Conservation (phyloP, 306 rosid genomes). For the Lotus japonicus region DNA sequence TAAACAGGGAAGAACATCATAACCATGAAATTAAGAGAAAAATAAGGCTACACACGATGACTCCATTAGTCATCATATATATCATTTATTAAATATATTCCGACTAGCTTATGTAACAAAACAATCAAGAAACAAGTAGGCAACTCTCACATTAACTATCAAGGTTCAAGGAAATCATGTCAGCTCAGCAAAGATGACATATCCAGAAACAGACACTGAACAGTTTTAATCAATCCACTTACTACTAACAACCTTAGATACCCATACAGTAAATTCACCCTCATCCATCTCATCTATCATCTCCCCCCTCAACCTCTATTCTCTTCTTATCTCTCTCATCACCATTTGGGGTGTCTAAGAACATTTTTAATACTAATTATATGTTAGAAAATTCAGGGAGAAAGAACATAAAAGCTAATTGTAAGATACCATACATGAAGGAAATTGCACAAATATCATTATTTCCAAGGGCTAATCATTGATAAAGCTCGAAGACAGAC, state of each 20-base stretch:
- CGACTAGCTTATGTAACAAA: background rate
- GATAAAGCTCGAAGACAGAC: constrained; percentile 33
- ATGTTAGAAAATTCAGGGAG: background rate
- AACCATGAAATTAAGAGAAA: background rate
- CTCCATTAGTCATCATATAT: constrained; percentile 6
- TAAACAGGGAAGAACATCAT: background rate
- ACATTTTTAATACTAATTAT: background rate
- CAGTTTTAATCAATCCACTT: background rate
- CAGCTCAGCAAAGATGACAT: background rate
- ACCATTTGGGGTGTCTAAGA: too few species aligned
- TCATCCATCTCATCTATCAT: too few species aligned
- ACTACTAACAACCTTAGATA: background rate
- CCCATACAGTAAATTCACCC: too few species aligned
- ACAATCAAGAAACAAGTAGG: background rate
- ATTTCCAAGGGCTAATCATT: background rate
- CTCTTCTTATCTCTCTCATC: too few species aligned
- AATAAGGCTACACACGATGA: background rate
- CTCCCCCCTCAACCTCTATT: too few species aligned
- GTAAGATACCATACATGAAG: background rate
- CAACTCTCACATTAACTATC: background rate
- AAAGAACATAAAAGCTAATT: background rate
- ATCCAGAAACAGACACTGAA: background rate
- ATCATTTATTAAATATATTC: background rate
- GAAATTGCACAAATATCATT: background rate
- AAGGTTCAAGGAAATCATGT: background rate